phyloP scores from a whole-genome alignment of 371 early-diverging fungal genomes.

The Mortierella sp. region DNA sequence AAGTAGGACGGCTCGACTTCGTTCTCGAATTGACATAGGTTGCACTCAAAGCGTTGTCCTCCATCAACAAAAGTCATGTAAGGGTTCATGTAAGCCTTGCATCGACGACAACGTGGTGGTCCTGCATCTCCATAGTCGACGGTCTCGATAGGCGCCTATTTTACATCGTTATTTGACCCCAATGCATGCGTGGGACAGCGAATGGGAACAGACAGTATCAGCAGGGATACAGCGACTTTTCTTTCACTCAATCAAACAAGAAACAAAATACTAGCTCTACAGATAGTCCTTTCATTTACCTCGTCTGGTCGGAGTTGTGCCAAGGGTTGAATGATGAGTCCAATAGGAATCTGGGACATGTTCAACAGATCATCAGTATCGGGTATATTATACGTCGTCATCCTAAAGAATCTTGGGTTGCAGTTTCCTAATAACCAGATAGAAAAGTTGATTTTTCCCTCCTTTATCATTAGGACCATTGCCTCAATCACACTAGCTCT shows the following conservation, averaged over 20 bases:
- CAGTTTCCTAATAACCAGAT: slow-evolving; percentile 71
- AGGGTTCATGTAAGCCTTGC: slow-evolving; percentile 95
- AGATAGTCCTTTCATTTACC: no score
- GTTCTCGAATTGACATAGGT: slow-evolving; percentile 91
- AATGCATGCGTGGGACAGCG: no score
- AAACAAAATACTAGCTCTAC: no score
- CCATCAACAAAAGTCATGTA: slow-evolving; percentile 88
- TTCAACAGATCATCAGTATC: slow-evolving; percentile 74
- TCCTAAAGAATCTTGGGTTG: slow-evolving; percentile 90
- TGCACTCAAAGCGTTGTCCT: slow-evolving; percentile 92
- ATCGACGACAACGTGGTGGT: slow-evolving; percentile 91
- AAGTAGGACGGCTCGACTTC: slow-evolving; percentile 85
- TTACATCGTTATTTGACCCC: neutral
- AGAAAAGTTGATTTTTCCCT: slow-evolving; percentile 2
- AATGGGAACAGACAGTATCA: no score
- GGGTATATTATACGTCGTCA: slow-evolving; percentile 84
- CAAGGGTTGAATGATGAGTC: slow-evolving; percentile 88
- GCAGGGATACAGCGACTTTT: no score
- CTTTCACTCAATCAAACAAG: no score
- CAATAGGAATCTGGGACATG: slow-evolving; percentile 83
- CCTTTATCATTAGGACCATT: neutral
- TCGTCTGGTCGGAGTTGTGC: slow-evolving; percentile 80
- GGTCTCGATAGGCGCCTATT: slow-evolving; percentile 77
- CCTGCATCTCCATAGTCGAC: slow-evolving; percentile 94
- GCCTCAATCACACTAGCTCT: neutral